Conservation (phyloP, 208 protist genomes). For the Acanthamoeba triangularis region DNA sequence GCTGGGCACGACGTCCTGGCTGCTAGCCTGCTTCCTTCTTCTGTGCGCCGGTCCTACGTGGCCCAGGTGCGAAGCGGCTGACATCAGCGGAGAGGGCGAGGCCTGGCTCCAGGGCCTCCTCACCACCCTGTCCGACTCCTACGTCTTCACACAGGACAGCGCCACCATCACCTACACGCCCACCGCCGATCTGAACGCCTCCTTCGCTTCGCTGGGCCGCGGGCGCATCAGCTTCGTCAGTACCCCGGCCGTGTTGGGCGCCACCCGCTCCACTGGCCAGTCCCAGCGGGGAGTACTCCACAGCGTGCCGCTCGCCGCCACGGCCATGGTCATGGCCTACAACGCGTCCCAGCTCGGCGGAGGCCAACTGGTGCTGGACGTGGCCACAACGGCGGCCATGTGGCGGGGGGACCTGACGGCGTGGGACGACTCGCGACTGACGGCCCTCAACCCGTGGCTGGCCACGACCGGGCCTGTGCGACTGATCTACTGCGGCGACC, state of each 20-base stretch:
- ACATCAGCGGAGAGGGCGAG: neutral
- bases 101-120: neutral
- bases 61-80: neutral
- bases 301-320: neutral
- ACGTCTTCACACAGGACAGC: neutral
- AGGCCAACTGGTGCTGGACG: neutral
- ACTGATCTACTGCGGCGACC: neutral
- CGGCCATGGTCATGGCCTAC: neutral
- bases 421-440: neutral
- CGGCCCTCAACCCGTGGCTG: neutral
- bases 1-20: too few species aligned
- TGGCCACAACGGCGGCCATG: neutral
- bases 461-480: neutral
- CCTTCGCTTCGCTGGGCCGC: neutral
- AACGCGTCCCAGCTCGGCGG: neutral
- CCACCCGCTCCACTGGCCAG: neutral
- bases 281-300: neutral
- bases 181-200: neutral
- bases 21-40: neutral
- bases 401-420: neutral
- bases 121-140: neutral
- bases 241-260: neutral
- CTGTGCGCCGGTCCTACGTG: neutral
- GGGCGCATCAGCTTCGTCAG: neutral
- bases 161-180: neutral